These are phyloP conservation scores for Stephanocyclus meneghinianus DNA, from an alignment of 352 stramenopile species.

Conservation along the genomic window DNA sequence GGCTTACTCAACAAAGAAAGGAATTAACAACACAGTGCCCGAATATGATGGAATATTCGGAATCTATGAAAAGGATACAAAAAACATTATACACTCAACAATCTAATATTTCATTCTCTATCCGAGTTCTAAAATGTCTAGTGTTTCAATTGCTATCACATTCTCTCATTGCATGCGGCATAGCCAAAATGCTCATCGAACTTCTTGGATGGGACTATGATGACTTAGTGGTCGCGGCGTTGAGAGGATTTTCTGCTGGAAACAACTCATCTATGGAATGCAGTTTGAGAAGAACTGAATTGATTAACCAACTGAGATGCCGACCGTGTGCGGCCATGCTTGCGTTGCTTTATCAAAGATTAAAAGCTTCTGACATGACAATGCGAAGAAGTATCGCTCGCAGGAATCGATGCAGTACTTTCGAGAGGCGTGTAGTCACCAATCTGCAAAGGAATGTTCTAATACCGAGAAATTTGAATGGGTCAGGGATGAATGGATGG, in stretches of 20 bases:
- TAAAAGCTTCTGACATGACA: slow-evolving; percentile 52
- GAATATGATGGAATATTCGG: slow-evolving; percentile 9
- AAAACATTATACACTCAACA: slow-evolving; percentile 36
- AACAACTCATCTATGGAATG: not conserved
- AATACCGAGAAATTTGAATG: slow-evolving; percentile 18
- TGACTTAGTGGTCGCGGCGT: slow-evolving; percentile 36
- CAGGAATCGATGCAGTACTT: slow-evolving; percentile 35
- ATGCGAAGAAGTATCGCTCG: slow-evolving; percentile 11
- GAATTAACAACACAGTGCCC: not conserved
- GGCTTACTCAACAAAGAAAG: not conserved
- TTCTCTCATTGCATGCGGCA: slow-evolving; percentile 31
- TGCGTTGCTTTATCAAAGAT: slow-evolving; percentile 56
- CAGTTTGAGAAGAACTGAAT: slow-evolving; percentile 2
- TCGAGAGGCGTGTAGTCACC: slow-evolving; percentile 21
- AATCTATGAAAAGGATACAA: slow-evolving; percentile 45
- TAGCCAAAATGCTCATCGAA: slow-evolving; percentile 31
- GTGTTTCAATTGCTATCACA: slow-evolving; percentile 36
- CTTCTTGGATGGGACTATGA: slow-evolving; percentile 42
- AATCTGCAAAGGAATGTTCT: slow-evolving; percentile 2
- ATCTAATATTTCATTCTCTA: slow-evolving; percentile 40
- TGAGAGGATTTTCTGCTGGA: slow-evolving; percentile 38
- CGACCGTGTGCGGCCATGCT: slow-evolving; percentile 64
- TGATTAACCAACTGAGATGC: slow-evolving; percentile 62
- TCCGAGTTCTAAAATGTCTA: slow-evolving; percentile 45
- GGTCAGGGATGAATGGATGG: slow-evolving; percentile 62